Conservation (phyloP, 768 basidiomycete species). For the Russula abietina region DNA sequence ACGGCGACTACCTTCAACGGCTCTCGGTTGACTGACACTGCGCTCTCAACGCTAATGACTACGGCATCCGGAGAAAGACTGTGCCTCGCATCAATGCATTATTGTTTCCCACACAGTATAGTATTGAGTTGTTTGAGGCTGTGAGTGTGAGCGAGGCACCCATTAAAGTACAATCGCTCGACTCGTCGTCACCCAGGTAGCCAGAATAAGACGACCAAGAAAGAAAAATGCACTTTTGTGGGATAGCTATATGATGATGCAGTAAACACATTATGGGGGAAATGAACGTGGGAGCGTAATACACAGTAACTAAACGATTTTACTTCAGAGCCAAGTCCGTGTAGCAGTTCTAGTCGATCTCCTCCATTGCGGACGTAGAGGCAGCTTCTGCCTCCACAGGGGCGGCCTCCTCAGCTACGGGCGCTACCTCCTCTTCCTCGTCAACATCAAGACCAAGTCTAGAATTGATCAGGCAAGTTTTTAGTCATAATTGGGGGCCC, state of each 20-base stretch:
- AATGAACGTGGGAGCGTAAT: slow-evolving; percentile 15
- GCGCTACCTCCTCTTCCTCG: slow-evolving; percentile 46
- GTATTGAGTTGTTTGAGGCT: background rate
- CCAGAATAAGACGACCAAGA: background rate
- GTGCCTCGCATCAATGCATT: background rate
- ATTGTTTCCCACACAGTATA: background rate
- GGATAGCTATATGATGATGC: slow-evolving; percentile 19
- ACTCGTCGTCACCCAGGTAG: background rate
- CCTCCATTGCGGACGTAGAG: slow-evolving; percentile 89
- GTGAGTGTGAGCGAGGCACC: background rate
- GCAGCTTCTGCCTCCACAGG: slow-evolving; percentile 53
- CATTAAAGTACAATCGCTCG: background rate
- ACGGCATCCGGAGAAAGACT: background rate
- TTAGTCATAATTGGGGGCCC: background rate
- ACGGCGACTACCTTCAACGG: slow-evolving; percentile 1
- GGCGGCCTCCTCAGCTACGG: slow-evolving; percentile 43
- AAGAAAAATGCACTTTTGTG: slow-evolving; percentile 14
- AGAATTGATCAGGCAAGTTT: slow-evolving; percentile 18
- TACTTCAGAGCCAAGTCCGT: slow-evolving; percentile 11
- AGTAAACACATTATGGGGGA: slow-evolving; percentile 9
- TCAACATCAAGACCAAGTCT: slow-evolving; percentile 76
- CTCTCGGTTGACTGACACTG: background rate
- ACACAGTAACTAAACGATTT: slow-evolving; percentile 14
- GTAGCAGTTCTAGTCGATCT: slow-evolving; percentile 65
- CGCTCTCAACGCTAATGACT: background rate